phyloP scores from a whole-genome alignment of 306 rosid genomes.

The Cucumis hystrix region DNA sequence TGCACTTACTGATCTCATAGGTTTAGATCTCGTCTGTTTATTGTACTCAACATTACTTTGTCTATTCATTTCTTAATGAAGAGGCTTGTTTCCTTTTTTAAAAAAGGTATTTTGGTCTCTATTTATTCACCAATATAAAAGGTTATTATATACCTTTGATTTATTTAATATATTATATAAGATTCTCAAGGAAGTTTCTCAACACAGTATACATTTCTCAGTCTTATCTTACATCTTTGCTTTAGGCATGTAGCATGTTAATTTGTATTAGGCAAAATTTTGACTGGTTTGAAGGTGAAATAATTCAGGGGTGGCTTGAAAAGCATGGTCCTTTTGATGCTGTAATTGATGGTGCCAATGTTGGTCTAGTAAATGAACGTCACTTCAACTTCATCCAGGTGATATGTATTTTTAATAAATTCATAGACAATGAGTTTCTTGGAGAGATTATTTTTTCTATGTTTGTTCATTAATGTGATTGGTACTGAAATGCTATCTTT shows the following conservation, averaged over 20 bases:
- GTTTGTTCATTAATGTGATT: background rate
- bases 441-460: background rate
- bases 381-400: conserved; percentile 58
- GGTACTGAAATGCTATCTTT: conserved; percentile 13
- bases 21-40: too few relatives aligned
- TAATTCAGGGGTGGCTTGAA: conserved; percentile 73
- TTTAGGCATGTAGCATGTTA: conserved; percentile 10
- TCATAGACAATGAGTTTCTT: background rate
- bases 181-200: too few relatives aligned
- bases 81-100: too few relatives aligned
- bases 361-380: conserved; percentile 32
- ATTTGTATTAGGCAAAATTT: conserved; percentile 13
- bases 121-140: too few relatives aligned
- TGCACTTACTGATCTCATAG: too few relatives aligned
- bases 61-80: too few relatives aligned
- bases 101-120: too few relatives aligned
- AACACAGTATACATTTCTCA: background rate
- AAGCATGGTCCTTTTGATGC: conserved; percentile 81
- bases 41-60: too few relatives aligned
- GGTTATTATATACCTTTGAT: too few relatives aligned
- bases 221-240: conserved; percentile 6
- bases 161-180: too few relatives aligned
- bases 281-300: conserved; percentile 37
- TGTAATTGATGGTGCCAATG: conserved; percentile 87
- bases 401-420: conserved; percentile 6